These are phyloP conservation scores for Nymphaea colorata DNA, from an alignment of 164 flowering plant species.

Conservation along the genomic window DNA sequence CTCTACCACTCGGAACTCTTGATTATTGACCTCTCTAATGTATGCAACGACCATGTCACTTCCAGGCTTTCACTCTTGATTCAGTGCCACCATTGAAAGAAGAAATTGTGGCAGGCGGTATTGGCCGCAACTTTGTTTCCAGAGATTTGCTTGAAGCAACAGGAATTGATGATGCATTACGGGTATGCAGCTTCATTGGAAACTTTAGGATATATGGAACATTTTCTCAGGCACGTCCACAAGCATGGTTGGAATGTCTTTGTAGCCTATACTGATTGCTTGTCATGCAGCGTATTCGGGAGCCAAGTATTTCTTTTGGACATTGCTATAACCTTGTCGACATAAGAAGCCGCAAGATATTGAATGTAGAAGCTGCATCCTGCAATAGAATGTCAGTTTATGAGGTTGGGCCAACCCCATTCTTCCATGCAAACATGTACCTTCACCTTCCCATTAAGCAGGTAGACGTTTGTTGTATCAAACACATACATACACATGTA, in stretches of 20 bases:
- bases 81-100: conserved; percentile 60
- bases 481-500: no score
- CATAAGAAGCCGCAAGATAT: conserved; percentile 28
- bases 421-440: conserved; percentile 90
- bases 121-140: conserved; percentile 65
- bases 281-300: conserved; percentile 34
- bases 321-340: conserved; percentile 76
- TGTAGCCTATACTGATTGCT: no score
- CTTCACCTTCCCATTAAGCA: conserved; percentile 63
- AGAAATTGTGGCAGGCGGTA: conserved; percentile 56
- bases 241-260: no score
- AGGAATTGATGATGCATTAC: conserved; percentile 51
- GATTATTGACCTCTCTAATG: no score
- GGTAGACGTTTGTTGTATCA: conserved; percentile 16
- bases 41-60: no score
- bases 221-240: no score
- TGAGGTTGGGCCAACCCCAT: conserved; percentile 41
- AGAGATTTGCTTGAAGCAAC: conserved; percentile 70
- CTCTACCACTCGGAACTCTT: no score
- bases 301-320: conserved; percentile 59
- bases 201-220: no score
- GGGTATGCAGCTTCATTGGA: conserved; percentile 18
- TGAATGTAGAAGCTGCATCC: conserved; percentile 73
- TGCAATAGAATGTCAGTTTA: conserved; percentile 40
- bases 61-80: conserved; percentile 71